Base-by-base conservation (phyloP, 192 early-diverging fungal species). In the Physocladia obscura region DNA sequence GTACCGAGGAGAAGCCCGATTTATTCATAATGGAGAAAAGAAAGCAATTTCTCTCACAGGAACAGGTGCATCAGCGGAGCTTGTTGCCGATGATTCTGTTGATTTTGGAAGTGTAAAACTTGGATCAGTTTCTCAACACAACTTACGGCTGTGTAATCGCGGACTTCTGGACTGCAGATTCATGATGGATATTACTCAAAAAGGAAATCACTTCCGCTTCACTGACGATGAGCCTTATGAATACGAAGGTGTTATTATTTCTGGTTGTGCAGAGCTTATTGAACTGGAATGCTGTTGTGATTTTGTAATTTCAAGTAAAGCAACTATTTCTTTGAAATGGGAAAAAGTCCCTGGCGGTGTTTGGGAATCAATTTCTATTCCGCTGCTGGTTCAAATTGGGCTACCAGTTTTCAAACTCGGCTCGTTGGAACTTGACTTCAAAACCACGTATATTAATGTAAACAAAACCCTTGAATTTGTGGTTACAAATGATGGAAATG, bases 401-500 rank as follows among this genome's bases (percentile, higher is more conserved):
- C 67, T 81, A 34, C 87, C 87, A 19, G 71, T 80, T 29, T 87
- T 88, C 68, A 58, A 71, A n/a, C 49, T 87, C 31, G 56, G 78
- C n/a, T 77, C 75, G 13, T 67, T 73, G 34, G 87, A 87, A 55
- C 57, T 88, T 2, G 85, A 88, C 55, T 88, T 88, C 73, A 78
- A 80, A 49, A 84, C 83, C 4, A 85, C 85, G 0, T 88, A 87
- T 58, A 82, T 88, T 26, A 78, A 78, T 65, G 76, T 88, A 19
- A 84, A 80, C 57, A 88, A 88, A 52, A 71, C 75, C 2, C 57
- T 88, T 15, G 49, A 75, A 5, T 73, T 88, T 31, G 22, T 47
- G 11, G 68, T 87, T 11, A 51, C 57, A 0, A 88, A 88, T 55
- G 81, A 84, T 49, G 87, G 87, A 31, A 88, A 88, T 62, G 87